These are phyloP conservation scores for Alternaria longipes DNA, from an alignment of 2,329 filamentous ascomycete species.

Conservation along the genomic window DNA sequence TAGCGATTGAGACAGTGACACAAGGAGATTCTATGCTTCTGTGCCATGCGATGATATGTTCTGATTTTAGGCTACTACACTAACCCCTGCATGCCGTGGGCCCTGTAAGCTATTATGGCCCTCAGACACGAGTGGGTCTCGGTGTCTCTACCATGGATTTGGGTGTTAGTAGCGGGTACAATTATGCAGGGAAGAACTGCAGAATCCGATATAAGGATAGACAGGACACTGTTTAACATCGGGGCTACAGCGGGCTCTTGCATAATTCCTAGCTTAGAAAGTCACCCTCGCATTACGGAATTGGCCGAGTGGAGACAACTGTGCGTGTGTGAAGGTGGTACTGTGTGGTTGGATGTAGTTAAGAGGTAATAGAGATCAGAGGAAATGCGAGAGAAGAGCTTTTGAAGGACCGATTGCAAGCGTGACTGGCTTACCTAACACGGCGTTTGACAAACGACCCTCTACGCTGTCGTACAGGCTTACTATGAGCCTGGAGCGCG, in stretches of 20 bases:
- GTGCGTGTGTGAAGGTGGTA: neutral
- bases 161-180: neutral
- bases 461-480: neutral
- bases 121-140: neutral
- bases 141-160: neutral
- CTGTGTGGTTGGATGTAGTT: neutral
- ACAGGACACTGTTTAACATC: neutral
- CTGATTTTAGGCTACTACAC: neutral
- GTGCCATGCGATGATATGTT: no score
- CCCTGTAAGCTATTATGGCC: neutral
- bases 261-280: neutral
- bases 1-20: no score
- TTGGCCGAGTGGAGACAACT: neutral
- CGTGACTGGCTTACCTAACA: neutral
- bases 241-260: neutral
- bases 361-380: neutral
- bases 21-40: no score
- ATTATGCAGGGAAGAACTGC: neutral
- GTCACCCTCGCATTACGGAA: neutral
- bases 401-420: neutral
- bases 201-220: neutral
- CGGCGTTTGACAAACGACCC: neutral
- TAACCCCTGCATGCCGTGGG: neutral
- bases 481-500: neutral
- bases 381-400: neutral